These are phyloP conservation scores for Scheffersomyces cryptocercus DNA, from an alignment of 1,139 yeast species.

Conservation along the genomic window DNA sequence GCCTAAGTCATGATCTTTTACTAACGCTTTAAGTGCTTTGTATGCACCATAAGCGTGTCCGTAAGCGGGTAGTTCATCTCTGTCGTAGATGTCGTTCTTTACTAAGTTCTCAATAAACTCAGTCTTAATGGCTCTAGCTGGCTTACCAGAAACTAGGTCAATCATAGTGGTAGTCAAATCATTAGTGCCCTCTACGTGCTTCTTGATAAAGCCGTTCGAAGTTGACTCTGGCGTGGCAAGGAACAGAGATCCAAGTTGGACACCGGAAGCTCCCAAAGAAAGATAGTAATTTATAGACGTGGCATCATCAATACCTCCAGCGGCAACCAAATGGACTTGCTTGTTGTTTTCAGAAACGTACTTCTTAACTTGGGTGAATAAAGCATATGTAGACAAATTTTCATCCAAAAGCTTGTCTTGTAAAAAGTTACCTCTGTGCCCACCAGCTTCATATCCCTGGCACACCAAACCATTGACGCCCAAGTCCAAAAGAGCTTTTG, in stretches of 20 bases:
- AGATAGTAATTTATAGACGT: constrained; percentile 25
- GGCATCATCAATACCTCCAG: constrained; percentile 48
- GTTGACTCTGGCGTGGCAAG: constrained; percentile 36
- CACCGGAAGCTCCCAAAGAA: constrained; percentile 43
- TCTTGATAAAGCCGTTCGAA: constrained; percentile 19
- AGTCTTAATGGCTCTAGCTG: constrained; percentile 38
- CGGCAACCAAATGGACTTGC: constrained; percentile 36
- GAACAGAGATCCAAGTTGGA: constrained; percentile 49
- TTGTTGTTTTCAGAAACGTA: constrained; percentile 8
- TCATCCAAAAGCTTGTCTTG: constrained; percentile 27
- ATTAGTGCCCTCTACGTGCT: constrained; percentile 3
- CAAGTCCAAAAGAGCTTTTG: constrained; percentile 18
- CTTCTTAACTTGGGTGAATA: constrained; percentile 26
- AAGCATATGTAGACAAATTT: constrained; percentile 32
- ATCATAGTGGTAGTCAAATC: constrained; percentile 32
- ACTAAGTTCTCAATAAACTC: constrained; percentile 24
- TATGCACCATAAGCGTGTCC: constrained; percentile 38
- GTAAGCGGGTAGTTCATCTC: constrained; percentile 31
- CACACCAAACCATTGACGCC: constrained; percentile 43
- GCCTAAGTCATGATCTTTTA: constrained; percentile 20
- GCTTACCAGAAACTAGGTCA: constrained; percentile 37
- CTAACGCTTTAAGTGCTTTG: constrained; percentile 20
- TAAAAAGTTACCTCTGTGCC: constrained; percentile 51
- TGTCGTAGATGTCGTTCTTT: neutral
- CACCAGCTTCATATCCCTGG: constrained; percentile 59